Evolutionary conservation across 164 flowering plant species (phyloP), one percentile per base, ranked within the genome.

Genomic region (Sextonia rubra): DNA sequence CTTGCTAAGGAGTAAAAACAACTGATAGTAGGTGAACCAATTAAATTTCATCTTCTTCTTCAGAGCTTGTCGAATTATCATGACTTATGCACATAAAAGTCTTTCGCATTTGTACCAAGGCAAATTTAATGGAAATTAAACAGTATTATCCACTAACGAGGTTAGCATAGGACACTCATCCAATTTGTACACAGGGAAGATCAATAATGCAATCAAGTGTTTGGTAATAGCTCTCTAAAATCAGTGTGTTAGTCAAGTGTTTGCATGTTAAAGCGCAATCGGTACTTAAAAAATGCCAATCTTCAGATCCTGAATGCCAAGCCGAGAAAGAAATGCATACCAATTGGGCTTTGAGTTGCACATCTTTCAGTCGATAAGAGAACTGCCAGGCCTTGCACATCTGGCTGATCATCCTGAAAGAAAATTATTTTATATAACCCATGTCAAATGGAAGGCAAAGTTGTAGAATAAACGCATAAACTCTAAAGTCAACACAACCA

Each of bases 381-480:
- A 80, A 86, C 84, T 24, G 85, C 91, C 23, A 94, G 83, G 49
- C 99, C 99, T 74, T 93, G 99, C 52, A 85, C 84, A 75, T 93
- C 96, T n/a, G 97, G 93, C 76, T 95, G 99, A 66, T 95, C 99
- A 90, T 95, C 94, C 99, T 95, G 78, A 72, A 82, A 68, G 64
- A 29, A 32, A 67, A 69, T 66, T 27, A 63, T 65, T 12, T 23
- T 22, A 68, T 76, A 49, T 22, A n/a, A 2, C 32, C 29, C 4
- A 66, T 24, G 52, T 68, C 32, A 66, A 49, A 66, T 3, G 29
- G 20, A 66, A 66, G n/a, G 22, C 58, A 61, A 27, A 37, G 32
- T 66, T 22, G 25, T 20, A n/a, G 15, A 44, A 37, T 30, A 55
- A 69, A 24, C 17, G 11, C 64, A 23, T 61, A 18, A 52, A 12